Percentiles rank a stretch among this genome's conserved stretches.
Conservation (phyloP, 2,329 filamentous ascomycete genomes). For the Phialocephala subalpina region DNA sequence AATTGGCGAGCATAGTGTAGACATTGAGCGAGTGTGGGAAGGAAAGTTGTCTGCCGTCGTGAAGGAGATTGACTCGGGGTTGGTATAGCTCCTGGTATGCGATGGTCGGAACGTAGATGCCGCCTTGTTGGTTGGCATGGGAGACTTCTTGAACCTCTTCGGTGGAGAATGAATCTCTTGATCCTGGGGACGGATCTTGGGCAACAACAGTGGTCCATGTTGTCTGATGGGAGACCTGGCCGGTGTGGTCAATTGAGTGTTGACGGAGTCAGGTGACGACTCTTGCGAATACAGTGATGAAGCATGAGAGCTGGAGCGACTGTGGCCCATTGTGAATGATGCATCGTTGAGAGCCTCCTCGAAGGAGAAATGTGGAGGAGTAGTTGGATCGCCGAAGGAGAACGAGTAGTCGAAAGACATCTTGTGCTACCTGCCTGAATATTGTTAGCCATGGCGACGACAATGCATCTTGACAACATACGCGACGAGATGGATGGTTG, state of each 20-base stretch:
- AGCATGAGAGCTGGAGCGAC: conserved; percentile 47
- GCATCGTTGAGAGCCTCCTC: conserved; percentile 65
- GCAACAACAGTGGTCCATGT: conserved; percentile 81
- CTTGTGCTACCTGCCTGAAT: conserved; percentile 64
- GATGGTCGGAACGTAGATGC: conserved; percentile 50
- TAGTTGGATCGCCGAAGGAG: conserved; percentile 56
- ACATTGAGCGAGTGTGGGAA: conserved; percentile 40
- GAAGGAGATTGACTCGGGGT: conserved; percentile 61
- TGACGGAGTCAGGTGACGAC: conserved; percentile 73
- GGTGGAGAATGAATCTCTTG: conserved; percentile 72
- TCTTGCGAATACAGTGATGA: conserved; percentile 72
- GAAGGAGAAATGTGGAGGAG: conserved; percentile 62
- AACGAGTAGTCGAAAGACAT: conserved; percentile 69
- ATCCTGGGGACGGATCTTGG: conserved; percentile 87
- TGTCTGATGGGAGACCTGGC: conserved; percentile 76
- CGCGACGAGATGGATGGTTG: conserved; percentile 29
- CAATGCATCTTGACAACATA: conserved; percentile 27
- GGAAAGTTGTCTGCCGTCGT: conserved; percentile 37
- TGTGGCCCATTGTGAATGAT: conserved; percentile 47
- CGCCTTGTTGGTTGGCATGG: conserved; percentile 36
- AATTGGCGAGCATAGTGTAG: conserved; percentile 44
- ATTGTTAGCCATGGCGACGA: conserved; percentile 23
- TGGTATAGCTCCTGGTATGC: conserved; percentile 67
- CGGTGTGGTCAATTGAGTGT: conserved; percentile 75
- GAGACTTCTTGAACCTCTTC: conserved; percentile 63